Base-by-base conservation (phyloP, 805 yeast species). In the Lachancea sp. region DNA sequence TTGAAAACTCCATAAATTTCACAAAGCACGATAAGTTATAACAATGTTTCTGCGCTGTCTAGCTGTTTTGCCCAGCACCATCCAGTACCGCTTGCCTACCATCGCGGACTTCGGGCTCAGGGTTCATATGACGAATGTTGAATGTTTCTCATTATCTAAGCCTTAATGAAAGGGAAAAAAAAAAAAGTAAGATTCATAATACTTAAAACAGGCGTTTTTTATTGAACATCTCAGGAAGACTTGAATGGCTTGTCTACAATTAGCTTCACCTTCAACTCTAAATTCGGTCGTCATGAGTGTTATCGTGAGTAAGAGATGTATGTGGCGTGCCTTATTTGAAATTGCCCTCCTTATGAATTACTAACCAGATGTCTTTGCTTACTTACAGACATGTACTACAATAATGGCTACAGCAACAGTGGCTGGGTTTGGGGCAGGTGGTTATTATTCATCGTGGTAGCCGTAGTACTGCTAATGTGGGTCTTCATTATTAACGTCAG, bases 381-480 rank as follows among this genome's bases (percentile, higher is more conserved):
- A n/a, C n/a, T 22, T 13, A n/a, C 32, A 26, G 28, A 25, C 17
- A 16, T 36, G 19, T 36, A 30, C 35, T 22, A 29, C 40, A 13
- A 17, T 35, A 18, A 29, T 19, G 29, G 24, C 21, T 7, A 21
- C 37, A 16, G 32, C 16, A 13, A 8, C 26, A 35, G 30, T 19
- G 36, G 38, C 21, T 44, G 47, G 47, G 35, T 25, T 11, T 44
- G 47, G 47, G 47, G 38, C 28, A 17, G 47, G 17, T 44, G 47
- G 47, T 26, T 44, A 5, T 20, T 44, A 31, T 44, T 44, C 24
- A 38, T 34, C 29, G 23, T 44, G 24, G 13, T 36, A 6, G 30
- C 38, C 8, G 34, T 40, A 5, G 39, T n/a, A 9, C 8, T 40
- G 12, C 15, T 34, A 8, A 30, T 36, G n/a, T 22, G 24, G 16